Base-by-base conservation (phyloP, 345 rosid species). In the Erucastrum elatum region DNA sequence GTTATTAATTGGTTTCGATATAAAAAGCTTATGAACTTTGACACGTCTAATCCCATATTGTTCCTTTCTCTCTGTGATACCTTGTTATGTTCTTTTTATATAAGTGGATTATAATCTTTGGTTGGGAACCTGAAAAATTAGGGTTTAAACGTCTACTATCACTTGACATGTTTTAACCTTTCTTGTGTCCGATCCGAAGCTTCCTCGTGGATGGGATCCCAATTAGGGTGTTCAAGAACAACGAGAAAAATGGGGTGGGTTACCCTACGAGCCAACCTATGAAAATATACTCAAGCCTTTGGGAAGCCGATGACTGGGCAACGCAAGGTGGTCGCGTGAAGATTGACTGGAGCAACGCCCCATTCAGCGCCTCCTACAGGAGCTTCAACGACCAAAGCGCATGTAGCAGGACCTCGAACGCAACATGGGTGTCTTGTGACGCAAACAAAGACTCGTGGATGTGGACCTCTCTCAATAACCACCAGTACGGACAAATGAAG, bases 251-350 rank as follows among this genome's bases (percentile, higher is more conserved):
- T 5, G 94, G 92, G 0, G 84, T 88, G 27, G 83, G 82, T 26
- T 88, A 58, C 75, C 94, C 90, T 4, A 81, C 69, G 71, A 64
- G 5, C 34, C 86, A 89, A 65, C 82, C 90, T 0, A 87, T 89
- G 93, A 85, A 16, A 65, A 34, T 90, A 15, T 84, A 87, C 82
- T 84, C 89, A 1, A 90, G 92, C 58, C 75, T 88, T 5, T 87
- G 90, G 89, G 77, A 87, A 53, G 91, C 90, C 0, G 93, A 87
- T 26, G 68, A 84, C 31, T 87, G 89, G 90, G 89, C 91, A 0
- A 88, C 91, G 8, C 82, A 88, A 74, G 90, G 91, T 0, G 92
- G 92, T 6, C 75, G 66, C 0, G 84, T 85, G 30, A 88, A 88
- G 75, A 84, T 77, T 2, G 89, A 90, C 65, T 90, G 88, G 90